Percentiles rank a stretch among this genome's conserved stretches.
These are phyloP conservation scores for Candida tallmaniae DNA, from an alignment of 805 yeast genomes.

Conservation along the genomic window DNA sequence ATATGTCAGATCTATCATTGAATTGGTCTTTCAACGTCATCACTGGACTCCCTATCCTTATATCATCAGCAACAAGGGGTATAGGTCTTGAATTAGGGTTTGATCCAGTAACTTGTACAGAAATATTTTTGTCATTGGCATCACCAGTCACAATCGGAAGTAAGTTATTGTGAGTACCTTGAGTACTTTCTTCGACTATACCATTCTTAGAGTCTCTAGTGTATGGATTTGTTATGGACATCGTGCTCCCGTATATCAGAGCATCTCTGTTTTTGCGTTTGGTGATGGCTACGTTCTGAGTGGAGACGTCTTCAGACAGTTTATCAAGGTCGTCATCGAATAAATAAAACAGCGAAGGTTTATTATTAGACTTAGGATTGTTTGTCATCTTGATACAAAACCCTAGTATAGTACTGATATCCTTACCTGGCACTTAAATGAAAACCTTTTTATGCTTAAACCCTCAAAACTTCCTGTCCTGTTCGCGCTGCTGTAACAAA, in stretches of 20 bases:
- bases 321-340: conserved; percentile 7
- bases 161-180: not conserved
- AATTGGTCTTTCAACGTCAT: conserved; percentile 13
- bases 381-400: conserved; percentile 1
- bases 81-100: not conserved
- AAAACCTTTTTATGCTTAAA: too few species aligned
- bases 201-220: not conserved
- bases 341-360: conserved; percentile 4
- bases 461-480: too few species aligned
- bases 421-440: too few species aligned
- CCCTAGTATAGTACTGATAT: too few species aligned
- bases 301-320: conserved; percentile 1
- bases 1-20: conserved; percentile 30
- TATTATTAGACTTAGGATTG: not conserved
- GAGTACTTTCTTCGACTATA: not conserved
- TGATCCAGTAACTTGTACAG: not conserved
- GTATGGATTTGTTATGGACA: too few species aligned
- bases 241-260: conserved; percentile 1
- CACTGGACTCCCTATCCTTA: conserved; percentile 11
- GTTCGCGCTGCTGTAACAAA: too few species aligned
- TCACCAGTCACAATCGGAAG: not conserved
- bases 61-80: conserved; percentile 1
- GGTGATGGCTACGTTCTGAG: conserved; percentile 2
- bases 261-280: conserved; percentile 6
- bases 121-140: not conserved